phyloP scores from a whole-genome alignment of 257 asterid species.

The Handroanthus guayacan region DNA sequence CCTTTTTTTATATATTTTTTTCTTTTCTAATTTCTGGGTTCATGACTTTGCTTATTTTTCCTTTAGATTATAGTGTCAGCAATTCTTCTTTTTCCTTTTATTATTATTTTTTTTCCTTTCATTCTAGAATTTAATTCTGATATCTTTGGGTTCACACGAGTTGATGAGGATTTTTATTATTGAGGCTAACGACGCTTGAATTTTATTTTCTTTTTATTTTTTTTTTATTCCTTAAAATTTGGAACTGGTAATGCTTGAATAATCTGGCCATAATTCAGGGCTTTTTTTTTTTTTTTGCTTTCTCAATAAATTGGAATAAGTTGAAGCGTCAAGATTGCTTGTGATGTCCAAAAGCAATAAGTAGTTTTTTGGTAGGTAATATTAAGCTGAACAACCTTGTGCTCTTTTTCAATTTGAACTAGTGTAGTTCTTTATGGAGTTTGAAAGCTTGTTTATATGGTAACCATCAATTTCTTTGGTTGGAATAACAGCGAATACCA shows the following conservation, averaged over 20 bases:
- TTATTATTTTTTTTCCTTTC: neutral
- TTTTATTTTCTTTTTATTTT: neutral
- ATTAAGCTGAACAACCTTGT: slow-evolving; percentile 24
- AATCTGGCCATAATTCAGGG: slow-evolving; percentile 1
- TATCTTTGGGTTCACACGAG: slow-evolving; percentile 9
- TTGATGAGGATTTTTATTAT: neutral
- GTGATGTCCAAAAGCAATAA: neutral
- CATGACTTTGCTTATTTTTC: neutral
- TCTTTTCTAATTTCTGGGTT: neutral
- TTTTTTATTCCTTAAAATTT: neutral
- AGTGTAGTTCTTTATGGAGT: slow-evolving; percentile 25
- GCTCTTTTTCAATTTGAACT: neutral
- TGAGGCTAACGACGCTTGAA: slow-evolving; percentile 4
- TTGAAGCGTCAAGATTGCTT: slow-evolving; percentile 5
- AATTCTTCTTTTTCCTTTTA: neutral
- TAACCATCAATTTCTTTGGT: neutral
- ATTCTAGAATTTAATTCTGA: neutral
- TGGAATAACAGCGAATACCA: slow-evolving; percentile 1
- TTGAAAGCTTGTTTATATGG: neutral
- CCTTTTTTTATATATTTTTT: neutral
- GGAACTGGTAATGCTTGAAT: slow-evolving; percentile 14
- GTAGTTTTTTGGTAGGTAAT: slow-evolving; percentile 26
- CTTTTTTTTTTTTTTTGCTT: no score
- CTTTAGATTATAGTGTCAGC: slow-evolving; percentile 4
- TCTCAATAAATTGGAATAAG: neutral